These are phyloP conservation scores for Saxophila tyrrhenica DNA, from an alignment of 495 filamentous ascomycete genomes.

Conservation along the genomic window DNA sequence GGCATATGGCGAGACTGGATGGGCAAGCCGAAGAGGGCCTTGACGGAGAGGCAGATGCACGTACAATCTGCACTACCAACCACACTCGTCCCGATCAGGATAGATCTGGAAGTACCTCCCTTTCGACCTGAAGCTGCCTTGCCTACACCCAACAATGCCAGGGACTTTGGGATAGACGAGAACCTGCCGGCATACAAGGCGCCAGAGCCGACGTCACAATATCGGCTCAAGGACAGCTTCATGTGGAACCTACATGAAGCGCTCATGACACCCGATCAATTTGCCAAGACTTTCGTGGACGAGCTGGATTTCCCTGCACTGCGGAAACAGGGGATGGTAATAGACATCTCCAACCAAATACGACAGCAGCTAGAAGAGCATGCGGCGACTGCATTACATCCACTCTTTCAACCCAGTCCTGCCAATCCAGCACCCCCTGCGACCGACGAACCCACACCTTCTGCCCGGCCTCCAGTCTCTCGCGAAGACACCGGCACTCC, in stretches of 20 bases:
- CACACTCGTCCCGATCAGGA: constrained; percentile 87
- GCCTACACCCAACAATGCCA: constrained; percentile 49
- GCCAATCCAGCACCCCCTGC: constrained; percentile 35
- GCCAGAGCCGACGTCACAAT: constrained; percentile 67
- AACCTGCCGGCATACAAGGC: constrained; percentile 61
- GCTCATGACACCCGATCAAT: constrained; percentile 86
- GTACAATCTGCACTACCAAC: constrained; percentile 77
- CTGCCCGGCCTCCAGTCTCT: constrained; percentile 29
- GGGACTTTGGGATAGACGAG: constrained; percentile 51
- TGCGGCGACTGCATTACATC: constrained; percentile 85
- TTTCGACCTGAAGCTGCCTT: constrained; percentile 66
- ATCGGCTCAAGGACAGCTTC: constrained; percentile 83
- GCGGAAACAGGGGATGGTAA: constrained; percentile 43
- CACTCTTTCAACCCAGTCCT: constrained; percentile 64
- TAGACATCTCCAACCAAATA: constrained; percentile 84
- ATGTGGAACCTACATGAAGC: constrained; percentile 97
- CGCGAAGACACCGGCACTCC: constrained; percentile 38
- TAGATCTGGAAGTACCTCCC: constrained; percentile 81
- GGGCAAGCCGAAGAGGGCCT: constrained; percentile 53
- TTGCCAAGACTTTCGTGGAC: constrained; percentile 79
- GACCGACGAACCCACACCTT: constrained; percentile 14
- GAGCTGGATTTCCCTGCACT: constrained; percentile 84
- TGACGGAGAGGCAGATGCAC: constrained; percentile 64
- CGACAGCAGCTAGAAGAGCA: constrained; percentile 93
- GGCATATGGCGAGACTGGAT: constrained; percentile 94